Percentiles rank a stretch among this genome's conserved stretches.
Evolutionary conservation across 2,329 filamentous ascomycete species (phyloP).

Genomic region (Fusarium metavorans): DNA sequence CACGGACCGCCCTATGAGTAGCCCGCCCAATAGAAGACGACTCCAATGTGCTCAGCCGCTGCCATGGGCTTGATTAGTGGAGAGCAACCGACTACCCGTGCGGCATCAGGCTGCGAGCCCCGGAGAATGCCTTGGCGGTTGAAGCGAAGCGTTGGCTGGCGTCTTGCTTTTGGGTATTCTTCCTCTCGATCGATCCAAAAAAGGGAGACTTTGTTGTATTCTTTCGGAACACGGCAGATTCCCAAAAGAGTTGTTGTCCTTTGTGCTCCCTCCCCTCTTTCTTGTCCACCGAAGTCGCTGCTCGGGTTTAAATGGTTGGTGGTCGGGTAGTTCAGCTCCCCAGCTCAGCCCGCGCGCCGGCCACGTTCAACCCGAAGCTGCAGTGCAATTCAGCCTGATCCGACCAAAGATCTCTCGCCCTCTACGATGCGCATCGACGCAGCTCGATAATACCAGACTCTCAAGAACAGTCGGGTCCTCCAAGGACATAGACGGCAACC

Average conservation of each 20-base stretch:
- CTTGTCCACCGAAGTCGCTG: neutral
- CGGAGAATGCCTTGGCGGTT: constrained; percentile 17
- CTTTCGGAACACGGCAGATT: neutral
- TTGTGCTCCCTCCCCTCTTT: constrained; percentile 5
- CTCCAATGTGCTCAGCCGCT: constrained; percentile 7
- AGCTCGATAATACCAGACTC: constrained; percentile 29
- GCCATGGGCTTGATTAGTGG: constrained; percentile 22
- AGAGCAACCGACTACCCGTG: constrained; percentile 23
- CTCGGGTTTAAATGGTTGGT: constrained; percentile 2
- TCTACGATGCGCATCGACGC: constrained; percentile 25
- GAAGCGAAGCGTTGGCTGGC: neutral
- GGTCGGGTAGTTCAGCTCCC: neutral
- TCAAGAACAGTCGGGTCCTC: neutral
- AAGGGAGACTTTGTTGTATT: neutral
- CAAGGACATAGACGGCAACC: constrained; percentile 20
- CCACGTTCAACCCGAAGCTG: constrained; percentile 27
- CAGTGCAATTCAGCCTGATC: constrained; percentile 1
- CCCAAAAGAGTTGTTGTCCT: neutral
- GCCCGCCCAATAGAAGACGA: constrained; percentile 20
- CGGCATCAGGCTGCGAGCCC: constrained; percentile 16
- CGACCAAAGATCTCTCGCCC: constrained; percentile 11
- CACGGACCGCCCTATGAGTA: constrained; percentile 30
- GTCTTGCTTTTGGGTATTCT: constrained; percentile 2
- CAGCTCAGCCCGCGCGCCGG: constrained; percentile 10
- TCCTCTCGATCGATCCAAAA: neutral